Conservation (phyloP, 1,284 basidiomycete species). For the Mrakiaceae sp. region DNA sequence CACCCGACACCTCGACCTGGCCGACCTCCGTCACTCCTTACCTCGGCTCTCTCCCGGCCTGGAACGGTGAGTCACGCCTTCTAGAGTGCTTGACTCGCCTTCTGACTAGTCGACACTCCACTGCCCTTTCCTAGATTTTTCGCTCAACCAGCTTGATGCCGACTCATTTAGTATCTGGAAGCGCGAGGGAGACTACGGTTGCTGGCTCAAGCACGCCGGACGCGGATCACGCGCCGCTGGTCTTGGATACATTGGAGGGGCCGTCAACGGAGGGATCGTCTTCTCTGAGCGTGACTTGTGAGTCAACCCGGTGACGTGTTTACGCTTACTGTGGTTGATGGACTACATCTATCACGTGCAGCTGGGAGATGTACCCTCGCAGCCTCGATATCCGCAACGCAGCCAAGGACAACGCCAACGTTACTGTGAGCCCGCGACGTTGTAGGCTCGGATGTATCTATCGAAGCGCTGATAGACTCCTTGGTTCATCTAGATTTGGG, state of each 20-base stretch:
- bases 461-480: background rate
- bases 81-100: background rate
- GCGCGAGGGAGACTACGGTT: constrained; percentile 30
- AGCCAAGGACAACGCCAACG: constrained; percentile 29
- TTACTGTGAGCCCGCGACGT: constrained; percentile 21
- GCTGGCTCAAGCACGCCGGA: constrained; percentile 32
- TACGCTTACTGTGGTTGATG: background rate
- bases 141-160: constrained; percentile 35
- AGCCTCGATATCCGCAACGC: constrained; percentile 37
- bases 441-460: background rate
- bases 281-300: constrained; percentile 39
- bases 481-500: constrained; percentile 28
- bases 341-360: background rate
- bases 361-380: constrained; percentile 10
- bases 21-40: constrained; percentile 2
- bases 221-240: constrained; percentile 35
- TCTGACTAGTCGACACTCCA: background rate
- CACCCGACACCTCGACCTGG: background rate
- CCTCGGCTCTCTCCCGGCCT: constrained; percentile 4
- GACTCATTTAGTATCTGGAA: constrained; percentile 34
- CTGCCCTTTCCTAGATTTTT: constrained; percentile 26
- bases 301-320: constrained; percentile 22
- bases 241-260: constrained; percentile 38
- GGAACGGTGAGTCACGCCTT: background rate
- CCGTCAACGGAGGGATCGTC: constrained; percentile 34